Conservation (phyloP, 2,329 filamentous ascomycete genomes). For the Colletotrichum paranaense region DNA sequence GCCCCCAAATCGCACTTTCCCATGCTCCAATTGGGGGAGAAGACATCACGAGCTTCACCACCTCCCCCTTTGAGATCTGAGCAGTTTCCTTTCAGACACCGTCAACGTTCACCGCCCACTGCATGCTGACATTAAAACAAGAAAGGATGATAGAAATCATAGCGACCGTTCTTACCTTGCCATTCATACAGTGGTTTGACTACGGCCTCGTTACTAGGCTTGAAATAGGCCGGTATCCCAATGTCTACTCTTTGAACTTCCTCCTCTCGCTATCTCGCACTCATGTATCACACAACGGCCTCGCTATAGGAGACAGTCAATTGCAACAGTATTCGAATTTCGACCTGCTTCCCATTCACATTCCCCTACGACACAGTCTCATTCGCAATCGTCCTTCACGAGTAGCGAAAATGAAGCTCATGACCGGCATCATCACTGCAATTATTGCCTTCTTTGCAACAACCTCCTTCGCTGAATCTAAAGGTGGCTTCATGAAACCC, state of each 20-base stretch:
- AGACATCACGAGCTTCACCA: not conserved
- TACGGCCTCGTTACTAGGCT: no score
- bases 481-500: slow-evolving; percentile 17
- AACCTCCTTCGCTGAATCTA: not conserved
- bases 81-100: not conserved
- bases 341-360: not conserved
- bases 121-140: not conserved
- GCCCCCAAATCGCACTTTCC: not conserved
- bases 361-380: no score
- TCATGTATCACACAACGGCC: no score
- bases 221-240: no score
- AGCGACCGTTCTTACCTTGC: no score
- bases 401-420: slow-evolving; percentile 21
- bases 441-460: not conserved
- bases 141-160: no score
- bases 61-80: not conserved
- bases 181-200: no score
- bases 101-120: not conserved
- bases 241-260: no score
- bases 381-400: no score
- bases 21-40: not conserved
- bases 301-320: not conserved
- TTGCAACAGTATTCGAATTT: not conserved
- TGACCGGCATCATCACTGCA: not conserved
- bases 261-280: no score